Percentiles rank a stretch among this genome's conserved stretches.
Conservation (phyloP, 208 protist genomes). For the Leishmania tarentolae region DNA sequence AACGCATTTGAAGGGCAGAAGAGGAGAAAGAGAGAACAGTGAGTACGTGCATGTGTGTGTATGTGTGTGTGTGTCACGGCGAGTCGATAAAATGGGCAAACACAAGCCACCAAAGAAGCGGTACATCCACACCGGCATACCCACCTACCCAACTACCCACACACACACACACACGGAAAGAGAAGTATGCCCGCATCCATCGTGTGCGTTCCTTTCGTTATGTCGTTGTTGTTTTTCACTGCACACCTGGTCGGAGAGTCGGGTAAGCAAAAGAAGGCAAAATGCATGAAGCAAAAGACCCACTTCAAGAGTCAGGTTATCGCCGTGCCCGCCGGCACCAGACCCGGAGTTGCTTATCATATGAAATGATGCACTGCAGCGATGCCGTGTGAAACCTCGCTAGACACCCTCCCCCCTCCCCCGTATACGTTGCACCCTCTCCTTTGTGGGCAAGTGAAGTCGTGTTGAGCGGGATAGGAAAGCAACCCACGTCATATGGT, state of each 20-base stretch:
- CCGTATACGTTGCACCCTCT: not conserved
- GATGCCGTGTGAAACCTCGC: too few species aligned
- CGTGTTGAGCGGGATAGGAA: not conserved
- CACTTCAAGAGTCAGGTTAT: not conserved
- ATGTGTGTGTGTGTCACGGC: not conserved
- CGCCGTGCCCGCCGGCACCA: not conserved
- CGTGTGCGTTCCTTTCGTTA: not conserved
- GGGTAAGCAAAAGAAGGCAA: not conserved
- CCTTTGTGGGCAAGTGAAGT: not conserved
- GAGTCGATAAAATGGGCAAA: not conserved
- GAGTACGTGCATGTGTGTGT: not conserved
- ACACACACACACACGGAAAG: not conserved
- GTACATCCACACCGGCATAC: not conserved
- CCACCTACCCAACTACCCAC: too few species aligned
- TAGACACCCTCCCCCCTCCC: not conserved
- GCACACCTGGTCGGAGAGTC: not conserved
- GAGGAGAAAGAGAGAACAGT: not conserved
- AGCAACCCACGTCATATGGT: not conserved
- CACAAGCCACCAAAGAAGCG: not conserved
- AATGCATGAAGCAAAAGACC: not conserved
- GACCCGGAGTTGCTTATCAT: not conserved
- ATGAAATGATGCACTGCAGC: not conserved
- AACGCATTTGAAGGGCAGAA: not conserved
- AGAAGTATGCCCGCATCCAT: not conserved
- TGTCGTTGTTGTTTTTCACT: not conserved